Conservation (phyloP, 768 basidiomycete genomes). For the Suillus subaureus region DNA sequence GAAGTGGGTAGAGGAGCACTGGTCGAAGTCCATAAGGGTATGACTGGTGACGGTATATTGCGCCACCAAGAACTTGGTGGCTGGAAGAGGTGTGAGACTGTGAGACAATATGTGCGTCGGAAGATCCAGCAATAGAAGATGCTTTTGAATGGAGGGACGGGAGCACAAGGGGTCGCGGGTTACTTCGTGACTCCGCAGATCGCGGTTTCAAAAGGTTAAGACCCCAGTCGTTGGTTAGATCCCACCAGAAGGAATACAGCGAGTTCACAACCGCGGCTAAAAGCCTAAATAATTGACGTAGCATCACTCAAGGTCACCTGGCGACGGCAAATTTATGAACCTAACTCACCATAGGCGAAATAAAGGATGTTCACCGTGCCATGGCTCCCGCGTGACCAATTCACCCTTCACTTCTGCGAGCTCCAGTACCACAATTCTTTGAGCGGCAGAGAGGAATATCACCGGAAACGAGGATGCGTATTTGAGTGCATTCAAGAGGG, state of each 20-base stretch:
- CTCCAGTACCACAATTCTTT: constrained; percentile 70
- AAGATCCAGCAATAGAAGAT: constrained; percentile 21
- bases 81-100: constrained; percentile 23
- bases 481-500: constrained; percentile 91
- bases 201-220: constrained; percentile 64
- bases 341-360: constrained; percentile 88
- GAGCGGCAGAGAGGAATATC: constrained; percentile 91
- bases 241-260: constrained; percentile 98
- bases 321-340: constrained; percentile 3
- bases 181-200: constrained; percentile 28
- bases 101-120: constrained; percentile 11
- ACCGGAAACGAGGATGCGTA: constrained; percentile 97
- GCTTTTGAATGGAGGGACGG: constrained; percentile 46
- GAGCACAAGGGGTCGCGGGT: constrained; percentile 46
- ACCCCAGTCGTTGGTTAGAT: constrained; percentile 98
- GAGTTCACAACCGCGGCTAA: constrained; percentile 87
- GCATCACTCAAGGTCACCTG: constrained; percentile 7
- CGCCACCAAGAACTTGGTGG: constrained; percentile 5
- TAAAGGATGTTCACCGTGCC: constrained; percentile 77
- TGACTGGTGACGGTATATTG: constrained; percentile 23
- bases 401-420: constrained; percentile 51
- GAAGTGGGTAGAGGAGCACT: constrained; percentile 75
- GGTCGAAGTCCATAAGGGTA: constrained; percentile 77
- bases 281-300: constrained; percentile 54
- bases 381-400: constrained; percentile 45